phyloP scores from a whole-genome alignment of 441 rosid species.

The Lepidium campestre region DNA sequence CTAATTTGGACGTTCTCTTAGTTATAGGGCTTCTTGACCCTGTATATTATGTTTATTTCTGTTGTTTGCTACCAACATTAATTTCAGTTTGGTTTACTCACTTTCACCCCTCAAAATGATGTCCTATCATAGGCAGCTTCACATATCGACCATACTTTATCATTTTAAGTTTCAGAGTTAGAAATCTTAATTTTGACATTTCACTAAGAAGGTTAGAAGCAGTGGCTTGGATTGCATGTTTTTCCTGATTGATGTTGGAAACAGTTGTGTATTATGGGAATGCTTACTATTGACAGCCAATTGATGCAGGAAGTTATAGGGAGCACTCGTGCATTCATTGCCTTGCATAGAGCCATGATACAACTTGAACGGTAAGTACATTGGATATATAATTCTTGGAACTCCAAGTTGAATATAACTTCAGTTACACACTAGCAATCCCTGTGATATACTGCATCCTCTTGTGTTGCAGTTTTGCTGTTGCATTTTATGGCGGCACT shows the following conservation, averaged over 20 bases:
- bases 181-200: not conserved
- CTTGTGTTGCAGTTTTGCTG: conserved; percentile 63
- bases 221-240: not conserved
- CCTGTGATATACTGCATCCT: not conserved
- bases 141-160: not conserved
- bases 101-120: not conserved
- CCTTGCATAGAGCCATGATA: conserved; percentile 80
- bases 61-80: not conserved
- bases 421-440: not conserved
- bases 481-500: conserved; percentile 74
- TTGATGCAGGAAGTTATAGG: conserved; percentile 83
- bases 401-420: not conserved
- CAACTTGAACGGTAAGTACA: conserved; percentile 67
- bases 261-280: not conserved
- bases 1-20: not conserved
- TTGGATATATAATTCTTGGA: not conserved
- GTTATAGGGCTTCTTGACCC: not conserved
- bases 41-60: not conserved
- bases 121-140: not conserved
- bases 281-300: conserved; percentile 14
- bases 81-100: not conserved
- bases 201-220: not conserved
- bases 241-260: not conserved
- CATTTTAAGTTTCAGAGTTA: not conserved
- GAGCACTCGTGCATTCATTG: conserved; percentile 73